Conservation (phyloP, 78 protist species). For the Ministeria vibrans region DNA sequence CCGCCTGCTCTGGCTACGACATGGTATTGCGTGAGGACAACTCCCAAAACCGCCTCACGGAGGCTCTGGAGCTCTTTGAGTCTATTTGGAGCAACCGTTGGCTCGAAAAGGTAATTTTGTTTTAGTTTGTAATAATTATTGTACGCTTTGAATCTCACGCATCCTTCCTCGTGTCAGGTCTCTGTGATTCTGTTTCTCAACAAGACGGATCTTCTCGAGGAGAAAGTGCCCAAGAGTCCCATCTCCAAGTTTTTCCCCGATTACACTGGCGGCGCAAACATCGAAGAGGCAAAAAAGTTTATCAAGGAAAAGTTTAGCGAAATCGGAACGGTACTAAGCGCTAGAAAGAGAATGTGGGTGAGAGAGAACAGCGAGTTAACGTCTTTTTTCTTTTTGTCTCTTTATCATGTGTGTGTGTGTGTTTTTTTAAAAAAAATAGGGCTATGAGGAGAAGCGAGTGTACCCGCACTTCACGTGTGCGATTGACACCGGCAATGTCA, state of each 20-base stretch:
- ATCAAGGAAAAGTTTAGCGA: background rate
- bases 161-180: background rate
- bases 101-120: constrained; percentile 12
- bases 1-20: constrained; percentile 28
- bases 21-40: constrained; percentile 41
- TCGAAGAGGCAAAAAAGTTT: background rate
- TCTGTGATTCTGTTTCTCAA: constrained; percentile 40
- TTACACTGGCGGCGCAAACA: background rate
- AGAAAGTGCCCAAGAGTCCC: constrained; percentile 15
- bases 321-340: no score
- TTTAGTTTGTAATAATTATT: no score
- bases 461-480: constrained; percentile 25
- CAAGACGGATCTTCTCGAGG: constrained; percentile 40
- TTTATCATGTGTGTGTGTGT: background rate
- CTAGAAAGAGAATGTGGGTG: no score
- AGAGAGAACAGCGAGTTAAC: no score
- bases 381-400: background rate
- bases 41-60: constrained; percentile 33
- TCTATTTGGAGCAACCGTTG: constrained; percentile 22
- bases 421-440: background rate
- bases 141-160: no score
- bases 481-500: constrained; percentile 68
- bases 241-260: background rate
- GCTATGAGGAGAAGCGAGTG: background rate
- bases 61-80: constrained; percentile 29